Conservation (phyloP, 1,284 basidiomycete genomes). For the Marasmius sp. region DNA sequence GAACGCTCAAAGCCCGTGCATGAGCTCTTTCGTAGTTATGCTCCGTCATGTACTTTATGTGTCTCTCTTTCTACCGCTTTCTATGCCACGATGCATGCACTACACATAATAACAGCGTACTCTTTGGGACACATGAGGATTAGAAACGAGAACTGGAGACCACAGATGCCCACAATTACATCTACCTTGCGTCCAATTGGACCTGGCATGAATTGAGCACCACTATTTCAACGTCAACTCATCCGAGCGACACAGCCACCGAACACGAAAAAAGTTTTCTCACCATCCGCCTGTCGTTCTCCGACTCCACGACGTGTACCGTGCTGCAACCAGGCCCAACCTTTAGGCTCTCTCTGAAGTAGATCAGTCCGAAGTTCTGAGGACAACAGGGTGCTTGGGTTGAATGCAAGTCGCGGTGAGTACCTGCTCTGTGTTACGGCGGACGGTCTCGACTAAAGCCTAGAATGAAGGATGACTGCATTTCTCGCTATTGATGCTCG, state of each 20-base stretch:
- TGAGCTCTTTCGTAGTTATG: conserved; percentile 36
- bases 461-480: conserved; percentile 64
- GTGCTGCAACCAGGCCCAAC: no score
- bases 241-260: no score
- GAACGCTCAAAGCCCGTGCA: conserved; percentile 81
- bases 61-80: not conserved
- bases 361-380: not conserved
- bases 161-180: no score
- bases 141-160: not conserved
- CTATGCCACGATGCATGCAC: conserved; percentile 5
- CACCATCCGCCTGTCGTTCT: no score
- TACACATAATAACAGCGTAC: not conserved
- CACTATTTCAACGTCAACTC: no score
- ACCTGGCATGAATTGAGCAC: no score
- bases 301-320: no score
- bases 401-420: conserved; percentile 54
- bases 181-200: no score
- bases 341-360: not conserved
- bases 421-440: conserved; percentile 4
- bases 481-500: conserved; percentile 68
- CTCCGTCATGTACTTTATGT: conserved; percentile 3
- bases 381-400: conserved; percentile 13
- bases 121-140: not conserved
- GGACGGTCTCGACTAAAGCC: not conserved
- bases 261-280: no score